Percentiles rank a stretch among this genome's conserved stretches.
phyloP scores from a whole-genome alignment of 495 filamentous ascomycete genomes.

The Cenococcum geophilum region DNA sequence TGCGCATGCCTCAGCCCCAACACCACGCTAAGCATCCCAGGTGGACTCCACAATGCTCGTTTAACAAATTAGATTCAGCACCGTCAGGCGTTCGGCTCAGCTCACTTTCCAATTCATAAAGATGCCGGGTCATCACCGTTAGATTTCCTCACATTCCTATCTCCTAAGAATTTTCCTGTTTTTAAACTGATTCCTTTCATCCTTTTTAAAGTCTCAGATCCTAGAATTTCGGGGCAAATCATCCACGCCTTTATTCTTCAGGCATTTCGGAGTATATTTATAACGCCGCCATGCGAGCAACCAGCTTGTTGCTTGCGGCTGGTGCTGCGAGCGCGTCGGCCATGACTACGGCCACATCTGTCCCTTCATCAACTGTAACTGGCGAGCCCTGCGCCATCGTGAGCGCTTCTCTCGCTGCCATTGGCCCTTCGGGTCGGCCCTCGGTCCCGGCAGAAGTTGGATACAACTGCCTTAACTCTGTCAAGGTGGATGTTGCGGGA shows the following conservation, averaged over 20 bases:
- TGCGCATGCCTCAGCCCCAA: not conserved
- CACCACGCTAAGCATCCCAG: not conserved
- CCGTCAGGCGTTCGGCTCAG: not conserved
- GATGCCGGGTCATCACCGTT: no score
- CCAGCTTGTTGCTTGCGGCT: not conserved
- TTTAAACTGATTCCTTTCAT: no score
- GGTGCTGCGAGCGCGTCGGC: not conserved
- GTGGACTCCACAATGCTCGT: not conserved
- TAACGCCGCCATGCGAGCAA: not conserved
- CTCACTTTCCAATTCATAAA: no score
- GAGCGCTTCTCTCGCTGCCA: slow-evolving; percentile 40
- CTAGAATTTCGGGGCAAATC: not conserved
- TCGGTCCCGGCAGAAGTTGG: slow-evolving; percentile 41
- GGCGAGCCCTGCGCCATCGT: slow-evolving; percentile 39
- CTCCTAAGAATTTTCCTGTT: no score
- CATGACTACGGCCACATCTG: not conserved
- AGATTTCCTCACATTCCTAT: no score
- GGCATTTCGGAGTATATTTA: not conserved
- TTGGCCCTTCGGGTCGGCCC: slow-evolving; percentile 20
- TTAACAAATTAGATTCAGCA: not conserved
- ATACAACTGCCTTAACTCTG: slow-evolving; percentile 44
- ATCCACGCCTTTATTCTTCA: no score
- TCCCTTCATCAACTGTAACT: not conserved
- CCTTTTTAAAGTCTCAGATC: not conserved
- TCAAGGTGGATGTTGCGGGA: slow-evolving; percentile 41